Evolutionary conservation across 345 rosid genomes (phyloP), one percentile per base, ranked within the genome.

Genomic region (Brassica rapa): DNA sequence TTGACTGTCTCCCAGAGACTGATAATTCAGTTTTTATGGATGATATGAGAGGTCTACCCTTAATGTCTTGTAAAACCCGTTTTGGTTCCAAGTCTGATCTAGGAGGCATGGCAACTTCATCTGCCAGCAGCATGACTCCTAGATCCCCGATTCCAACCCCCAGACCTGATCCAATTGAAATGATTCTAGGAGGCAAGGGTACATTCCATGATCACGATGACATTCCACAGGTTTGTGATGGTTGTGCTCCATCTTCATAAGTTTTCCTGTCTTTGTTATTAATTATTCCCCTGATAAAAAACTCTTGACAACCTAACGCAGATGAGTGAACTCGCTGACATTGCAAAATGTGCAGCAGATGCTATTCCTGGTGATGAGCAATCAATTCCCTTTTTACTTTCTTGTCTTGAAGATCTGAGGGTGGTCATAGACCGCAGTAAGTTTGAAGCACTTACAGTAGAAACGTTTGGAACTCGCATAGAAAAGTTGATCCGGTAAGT

Each of bases 41-140:
- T 77, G 99, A 93, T 82, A 80, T 96, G 84, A 96, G 92, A 85
- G 91, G 97, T 55, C 83, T 96, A 72, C 90, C 97, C 77, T 82
- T 92, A 69, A 90, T 93, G 93, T 91, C 97, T 74, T 96, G 99
- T 83, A 96, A 72, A 88, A 90, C 95, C 41, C 97, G 98, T 77
- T 93, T 93, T 81, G 96, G 98, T 70, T 88, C 95, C 70, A 96
- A 96, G 87, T 91, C 98, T 65, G 98, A 95, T 84, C 96, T 27
- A 27, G 30, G 87, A 79, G 98, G 97, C 82, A 91, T 95, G 98
- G 83, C 99, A 46, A 91, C 98, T 71, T 96, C 99, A 37, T 93
- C 98, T 32, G 98, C 93, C 72, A 95, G 99, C 73, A 96, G 99
- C 87, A 88, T 93, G 92, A 96, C 99, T 79, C 99, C 99, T 71